Evolutionary conservation across 2,329 filamentous ascomycete species (phyloP).

Genomic region (Penicillium brasilianum): DNA sequence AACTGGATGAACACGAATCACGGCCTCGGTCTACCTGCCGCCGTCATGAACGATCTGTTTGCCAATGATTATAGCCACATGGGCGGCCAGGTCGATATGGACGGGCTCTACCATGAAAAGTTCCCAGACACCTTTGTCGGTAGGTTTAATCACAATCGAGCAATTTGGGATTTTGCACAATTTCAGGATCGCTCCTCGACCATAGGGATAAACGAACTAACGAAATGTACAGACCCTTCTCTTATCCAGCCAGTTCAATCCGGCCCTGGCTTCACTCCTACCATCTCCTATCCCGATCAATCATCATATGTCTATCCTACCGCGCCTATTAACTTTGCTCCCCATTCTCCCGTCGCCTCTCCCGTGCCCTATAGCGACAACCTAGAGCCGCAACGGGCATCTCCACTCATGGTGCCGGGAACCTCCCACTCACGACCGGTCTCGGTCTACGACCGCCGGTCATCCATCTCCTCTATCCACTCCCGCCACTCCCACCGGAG

Average conservation of each 20-base stretch:
- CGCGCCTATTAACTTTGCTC: conserved; percentile 36
- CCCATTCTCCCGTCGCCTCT: conserved; percentile 45
- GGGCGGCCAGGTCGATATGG: conserved; percentile 50
- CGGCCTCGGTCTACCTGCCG: conserved; percentile 65
- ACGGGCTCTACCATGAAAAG: conserved; percentile 50
- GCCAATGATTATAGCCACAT: conserved; percentile 54
- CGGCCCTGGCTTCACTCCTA: conserved; percentile 35
- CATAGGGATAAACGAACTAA: too few species aligned
- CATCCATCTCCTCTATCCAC: conserved; percentile 72
- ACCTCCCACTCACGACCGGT: conserved; percentile 60
- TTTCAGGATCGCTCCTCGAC: too few species aligned
- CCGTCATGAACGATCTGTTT: conserved; percentile 66
- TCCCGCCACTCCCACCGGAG: conserved; percentile 67
- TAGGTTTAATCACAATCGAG: conserved; percentile 30
- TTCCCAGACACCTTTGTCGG: conserved; percentile 45
- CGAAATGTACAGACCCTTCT: conserved; percentile 57
- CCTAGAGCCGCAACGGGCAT: conserved; percentile 48
- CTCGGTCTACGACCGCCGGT: conserved; percentile 59
- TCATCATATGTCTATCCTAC: conserved; percentile 32
- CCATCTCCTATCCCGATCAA: conserved; percentile 44
- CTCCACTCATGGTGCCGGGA: conserved; percentile 67
- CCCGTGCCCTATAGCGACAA: conserved; percentile 39
- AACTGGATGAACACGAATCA: conserved; percentile 62
- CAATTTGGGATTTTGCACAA: neutral
- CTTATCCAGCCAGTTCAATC: conserved; percentile 59